A percentile compares a stretch with the other conserved stretches of the same genome.
phyloP scores from a whole-genome alignment of 2,329 filamentous ascomycete species.

The Epichloe sibirici region DNA sequence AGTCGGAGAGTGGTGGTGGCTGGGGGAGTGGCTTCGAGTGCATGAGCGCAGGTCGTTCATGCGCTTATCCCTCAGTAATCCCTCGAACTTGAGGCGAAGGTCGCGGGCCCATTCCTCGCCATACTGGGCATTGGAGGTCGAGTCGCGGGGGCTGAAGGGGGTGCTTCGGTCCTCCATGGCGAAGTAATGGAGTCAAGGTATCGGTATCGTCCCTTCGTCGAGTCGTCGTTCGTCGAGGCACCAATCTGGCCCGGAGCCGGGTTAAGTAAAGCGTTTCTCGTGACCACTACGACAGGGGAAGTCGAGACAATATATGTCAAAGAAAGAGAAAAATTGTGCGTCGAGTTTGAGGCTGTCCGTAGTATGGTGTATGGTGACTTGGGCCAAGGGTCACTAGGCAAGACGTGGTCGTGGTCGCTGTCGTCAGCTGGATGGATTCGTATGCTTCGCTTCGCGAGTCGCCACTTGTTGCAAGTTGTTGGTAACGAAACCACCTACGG shows the following conservation, averaged over 20 bases:
- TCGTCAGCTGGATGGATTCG: conserved; percentile 10
- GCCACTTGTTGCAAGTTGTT: background rate
- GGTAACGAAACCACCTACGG: background rate
- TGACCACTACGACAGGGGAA: background rate
- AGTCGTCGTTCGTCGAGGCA: background rate
- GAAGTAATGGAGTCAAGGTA: conserved; percentile 1
- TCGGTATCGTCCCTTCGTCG: background rate
- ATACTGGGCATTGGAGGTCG: conserved; percentile 27
- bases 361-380: background rate
- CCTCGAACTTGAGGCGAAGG: conserved; percentile 73
- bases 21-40: conserved; percentile 46
- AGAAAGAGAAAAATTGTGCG: background rate
- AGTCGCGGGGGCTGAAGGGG: conserved; percentile 19
- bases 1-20: conserved; percentile 45
- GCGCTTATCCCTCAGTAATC: conserved; percentile 73
- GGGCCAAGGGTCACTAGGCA: background rate
- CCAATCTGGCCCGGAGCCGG: background rate
- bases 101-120: conserved; percentile 69
- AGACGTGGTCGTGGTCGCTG: conserved; percentile 3
- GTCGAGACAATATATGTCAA: background rate
- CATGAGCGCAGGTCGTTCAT: conserved; percentile 58
- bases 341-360: background rate
- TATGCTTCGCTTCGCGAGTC: conserved; percentile 1
- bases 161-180: conserved; percentile 28
- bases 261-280: background rate